phyloP scores from a whole-genome alignment of 2,329 filamentous ascomycete species.

The Aurifilum marmelostoma region DNA sequence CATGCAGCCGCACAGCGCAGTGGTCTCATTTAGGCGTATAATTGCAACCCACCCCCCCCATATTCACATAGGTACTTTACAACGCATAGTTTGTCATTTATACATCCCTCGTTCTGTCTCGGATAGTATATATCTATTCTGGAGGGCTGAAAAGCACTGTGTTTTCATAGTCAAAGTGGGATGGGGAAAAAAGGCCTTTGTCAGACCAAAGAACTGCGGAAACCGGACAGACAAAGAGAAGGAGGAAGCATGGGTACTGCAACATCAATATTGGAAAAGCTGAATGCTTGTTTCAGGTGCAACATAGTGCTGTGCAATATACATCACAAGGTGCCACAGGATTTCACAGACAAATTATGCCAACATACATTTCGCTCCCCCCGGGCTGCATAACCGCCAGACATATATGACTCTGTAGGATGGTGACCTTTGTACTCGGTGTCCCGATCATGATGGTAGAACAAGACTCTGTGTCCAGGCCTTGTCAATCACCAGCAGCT shows the following conservation, averaged over 20 bases:
- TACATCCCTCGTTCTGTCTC: neutral
- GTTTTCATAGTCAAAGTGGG: too few species aligned
- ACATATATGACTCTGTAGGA: neutral
- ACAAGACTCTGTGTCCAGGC: neutral
- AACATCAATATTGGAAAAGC: neutral
- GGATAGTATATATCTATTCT: neutral
- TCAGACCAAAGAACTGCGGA: too few species aligned
- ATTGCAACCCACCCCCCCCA: too few species aligned
- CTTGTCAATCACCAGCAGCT: neutral
- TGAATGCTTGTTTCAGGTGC: neutral
- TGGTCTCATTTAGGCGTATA: neutral
- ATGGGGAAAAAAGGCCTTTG: too few species aligned
- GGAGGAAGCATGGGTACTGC: neutral
- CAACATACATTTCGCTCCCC: neutral
- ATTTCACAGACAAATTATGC: neutral
- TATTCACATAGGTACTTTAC: too few species aligned
- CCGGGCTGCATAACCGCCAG: neutral
- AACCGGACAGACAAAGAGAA: neutral
- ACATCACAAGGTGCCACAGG: neutral
- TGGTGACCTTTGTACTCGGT: neutral
- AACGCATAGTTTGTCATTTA: too few species aligned
- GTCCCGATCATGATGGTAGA: neutral
- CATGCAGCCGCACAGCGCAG: constrained; percentile 7
- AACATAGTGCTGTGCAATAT: neutral
- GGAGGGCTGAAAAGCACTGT: neutral